Evolutionary conservation across 805 yeast genomes (phyloP).

Genomic region (Brettanomyces anomalus): DNA sequence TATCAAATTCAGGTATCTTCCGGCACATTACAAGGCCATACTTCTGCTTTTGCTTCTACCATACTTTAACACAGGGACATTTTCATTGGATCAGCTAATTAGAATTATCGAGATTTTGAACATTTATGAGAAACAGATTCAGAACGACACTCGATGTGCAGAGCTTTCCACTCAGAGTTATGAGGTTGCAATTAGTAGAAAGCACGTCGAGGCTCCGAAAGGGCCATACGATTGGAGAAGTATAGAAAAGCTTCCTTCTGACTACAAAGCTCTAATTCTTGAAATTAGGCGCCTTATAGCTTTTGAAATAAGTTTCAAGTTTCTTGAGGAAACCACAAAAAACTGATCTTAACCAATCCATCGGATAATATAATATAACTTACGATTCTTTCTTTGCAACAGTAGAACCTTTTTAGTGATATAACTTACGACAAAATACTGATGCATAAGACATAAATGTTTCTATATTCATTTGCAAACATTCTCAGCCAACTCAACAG

Average conservation of each 20-base stretch:
- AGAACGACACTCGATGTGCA: conserved; percentile 5
- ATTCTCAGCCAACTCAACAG: too few species aligned
- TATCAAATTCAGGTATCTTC: conserved; percentile 44
- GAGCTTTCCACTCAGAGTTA: conserved; percentile 14
- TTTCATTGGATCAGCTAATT: conserved; percentile 16
- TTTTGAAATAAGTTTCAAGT: conserved; percentile 21
- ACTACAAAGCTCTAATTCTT: conserved; percentile 9
- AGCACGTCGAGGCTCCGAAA: not conserved
- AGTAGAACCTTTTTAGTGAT: too few species aligned
- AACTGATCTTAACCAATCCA: not conserved
- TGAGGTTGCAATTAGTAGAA: conserved; percentile 9
- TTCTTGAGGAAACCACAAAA: conserved; percentile 11
- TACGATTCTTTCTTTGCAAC: too few species aligned
- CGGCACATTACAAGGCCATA: conserved; percentile 39
- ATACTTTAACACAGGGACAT: conserved; percentile 14
- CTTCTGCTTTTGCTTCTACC: conserved; percentile 40
- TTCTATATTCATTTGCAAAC: too few species aligned
- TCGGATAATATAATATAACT: too few species aligned
- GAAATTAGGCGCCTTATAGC: conserved; percentile 18
- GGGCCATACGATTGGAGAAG: conserved; percentile 14
- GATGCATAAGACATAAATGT: too few species aligned
- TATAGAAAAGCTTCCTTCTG: conserved; percentile 8
- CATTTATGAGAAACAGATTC: conserved; percentile 12
- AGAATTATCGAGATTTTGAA: conserved; percentile 19
- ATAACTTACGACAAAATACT: too few species aligned